Base-by-base conservation (phyloP, 805 yeast genomes). In the Kodamaea kaohsiungensis region DNA sequence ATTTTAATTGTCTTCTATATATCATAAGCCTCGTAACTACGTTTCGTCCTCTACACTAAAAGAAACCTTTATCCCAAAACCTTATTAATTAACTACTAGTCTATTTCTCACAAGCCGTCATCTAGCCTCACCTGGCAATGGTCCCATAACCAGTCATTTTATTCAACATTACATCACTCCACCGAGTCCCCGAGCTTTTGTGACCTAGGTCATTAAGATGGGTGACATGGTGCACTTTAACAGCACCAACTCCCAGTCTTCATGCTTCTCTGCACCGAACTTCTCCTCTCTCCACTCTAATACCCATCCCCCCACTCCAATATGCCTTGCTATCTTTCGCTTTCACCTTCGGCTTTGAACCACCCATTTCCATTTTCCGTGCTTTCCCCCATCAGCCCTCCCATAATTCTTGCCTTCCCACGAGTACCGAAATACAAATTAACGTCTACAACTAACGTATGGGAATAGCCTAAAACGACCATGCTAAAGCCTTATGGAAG, bases 181-280 rank as follows among this genome's bases (percentile, higher is more conserved):
- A 30, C 35, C 35, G 35, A 30, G 35, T 22, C 35, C 35, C 35
- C 35, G 35, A 30, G 35, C 8, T 30, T 30, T 30, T 30, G 35
- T 30, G 35, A 30, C 13, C 25, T 22, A 4, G 25, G 25, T 22
- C 25, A 22, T 22, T 22, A 22, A 22, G 25, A 22, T 22, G 25
- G 25, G 25, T 22, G 25, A 22, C 25, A 22, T 22, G 25, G 25
- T 22, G 25, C 25, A 22, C 25, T 22, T 22, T 22, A 22, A 6
- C 25, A 22, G 25, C 6, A 3, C 25, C 6, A 22, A 22, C 25
- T n/a, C 25, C 25, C 3, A 22, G 25, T 22, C 25, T 22, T 22
- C 25, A 22, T 22, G 25, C 45, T 40, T 40, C 45, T 40, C 45
- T 40, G 45, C 45, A 40, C 22, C 19, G 45, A 40, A 40, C 45